Percentiles rank a stretch among this genome's conserved stretches.
These are phyloP conservation scores for Candida fluviatilis DNA, from an alignment of 805 yeast species.

Conservation along the genomic window DNA sequence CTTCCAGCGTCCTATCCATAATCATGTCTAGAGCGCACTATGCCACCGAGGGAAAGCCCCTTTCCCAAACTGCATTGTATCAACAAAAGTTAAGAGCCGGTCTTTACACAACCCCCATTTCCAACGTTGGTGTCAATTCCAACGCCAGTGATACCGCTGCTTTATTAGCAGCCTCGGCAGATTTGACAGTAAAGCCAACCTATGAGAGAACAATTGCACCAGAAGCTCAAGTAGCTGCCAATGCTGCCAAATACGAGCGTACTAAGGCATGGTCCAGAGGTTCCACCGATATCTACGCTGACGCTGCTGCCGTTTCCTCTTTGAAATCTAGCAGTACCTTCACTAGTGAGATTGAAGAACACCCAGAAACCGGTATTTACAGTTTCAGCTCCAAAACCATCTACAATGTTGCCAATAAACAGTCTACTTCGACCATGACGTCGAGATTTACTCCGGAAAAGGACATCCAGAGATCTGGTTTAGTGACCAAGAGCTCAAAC, in stretches of 20 bases:
- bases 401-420: constrained; percentile 29
- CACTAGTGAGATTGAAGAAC: constrained; percentile 13
- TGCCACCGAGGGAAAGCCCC: constrained; percentile 65
- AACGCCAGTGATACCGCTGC: constrained; percentile 77
- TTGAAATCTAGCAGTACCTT: constrained; percentile 13
- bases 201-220: constrained; percentile 57
- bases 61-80: constrained; percentile 71
- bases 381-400: constrained; percentile 25
- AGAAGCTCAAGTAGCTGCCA: constrained; percentile 67
- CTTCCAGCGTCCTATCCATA: no score
- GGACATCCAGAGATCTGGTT: constrained; percentile 30
- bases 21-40: constrained; percentile 48
- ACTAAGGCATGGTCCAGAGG: constrained; percentile 48
- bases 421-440: constrained; percentile 43
- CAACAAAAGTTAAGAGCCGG: constrained; percentile 72
- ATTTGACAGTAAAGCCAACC: constrained; percentile 54
- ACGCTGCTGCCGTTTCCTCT: constrained; percentile 36
- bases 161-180: constrained; percentile 63
- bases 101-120: constrained; percentile 48
- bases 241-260: constrained; percentile 38
- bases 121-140: constrained; percentile 57
- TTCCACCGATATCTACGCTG: constrained; percentile 42
- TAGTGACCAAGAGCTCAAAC: constrained; percentile 21
- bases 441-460: constrained; percentile 42
- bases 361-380: constrained; percentile 30